phyloP scores from a whole-genome alignment of 2,329 filamentous ascomycete genomes.

The Curvularia sp. region DNA sequence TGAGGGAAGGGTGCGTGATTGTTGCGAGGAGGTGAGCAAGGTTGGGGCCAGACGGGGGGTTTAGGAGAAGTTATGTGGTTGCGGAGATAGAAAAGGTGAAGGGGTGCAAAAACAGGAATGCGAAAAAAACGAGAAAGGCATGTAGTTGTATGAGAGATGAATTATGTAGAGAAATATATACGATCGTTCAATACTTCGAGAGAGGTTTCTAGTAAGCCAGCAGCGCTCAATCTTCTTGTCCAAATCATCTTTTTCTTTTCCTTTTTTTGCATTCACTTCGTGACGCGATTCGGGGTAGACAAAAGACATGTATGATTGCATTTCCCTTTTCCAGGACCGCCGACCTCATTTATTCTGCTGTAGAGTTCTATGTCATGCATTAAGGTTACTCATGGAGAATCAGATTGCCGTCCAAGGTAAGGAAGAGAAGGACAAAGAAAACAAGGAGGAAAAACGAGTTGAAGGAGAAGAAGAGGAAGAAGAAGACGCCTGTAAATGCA shows the following conservation, averaged over 20 bases:
- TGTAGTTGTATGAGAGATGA: neutral
- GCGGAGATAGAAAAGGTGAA: neutral
- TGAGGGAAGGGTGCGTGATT: constrained; percentile 55
- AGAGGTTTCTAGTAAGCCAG: neutral
- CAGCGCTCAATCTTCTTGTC: neutral
- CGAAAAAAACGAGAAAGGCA: too few relatives aligned
- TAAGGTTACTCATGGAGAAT: neutral
- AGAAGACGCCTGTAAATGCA: constrained; percentile 15
- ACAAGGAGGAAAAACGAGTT: neutral
- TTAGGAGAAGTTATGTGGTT: neutral
- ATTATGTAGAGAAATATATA: neutral
- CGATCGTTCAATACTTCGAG: neutral
- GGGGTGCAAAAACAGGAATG: too few relatives aligned
- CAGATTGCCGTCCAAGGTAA: neutral
- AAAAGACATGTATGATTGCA: neutral
- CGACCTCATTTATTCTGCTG: neutral
- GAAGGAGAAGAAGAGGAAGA: neutral
- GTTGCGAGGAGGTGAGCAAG: constrained; percentile 40
- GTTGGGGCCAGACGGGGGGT: neutral
- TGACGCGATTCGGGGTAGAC: neutral
- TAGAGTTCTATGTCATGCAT: neutral
- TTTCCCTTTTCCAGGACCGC: neutral
- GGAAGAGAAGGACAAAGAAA: neutral
- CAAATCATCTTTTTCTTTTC: neutral
- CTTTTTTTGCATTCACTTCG: neutral